Percentiles rank a stretch among this genome's conserved stretches.
These are phyloP conservation scores for Chalaropsis thielavioides DNA, from an alignment of 2,329 filamentous ascomycete genomes.

Conservation along the genomic window DNA sequence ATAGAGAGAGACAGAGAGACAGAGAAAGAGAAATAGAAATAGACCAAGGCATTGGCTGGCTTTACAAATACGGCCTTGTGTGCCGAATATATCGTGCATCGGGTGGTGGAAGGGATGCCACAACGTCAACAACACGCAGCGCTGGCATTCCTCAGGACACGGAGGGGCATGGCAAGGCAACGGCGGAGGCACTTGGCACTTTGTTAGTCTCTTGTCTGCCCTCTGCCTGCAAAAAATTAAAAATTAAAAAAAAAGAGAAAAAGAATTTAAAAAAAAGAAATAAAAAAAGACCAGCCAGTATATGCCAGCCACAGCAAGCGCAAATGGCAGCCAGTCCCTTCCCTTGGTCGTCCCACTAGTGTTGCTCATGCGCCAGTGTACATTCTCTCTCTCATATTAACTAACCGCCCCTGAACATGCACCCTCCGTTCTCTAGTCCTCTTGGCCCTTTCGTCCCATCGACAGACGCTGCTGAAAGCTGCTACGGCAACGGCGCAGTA, in stretches of 20 bases:
- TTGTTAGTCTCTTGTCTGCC: too few relatives aligned
- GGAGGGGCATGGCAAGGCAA: not conserved
- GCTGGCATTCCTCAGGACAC: not conserved
- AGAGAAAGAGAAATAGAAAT: not conserved
- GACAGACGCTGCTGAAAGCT: conserved; percentile 1
- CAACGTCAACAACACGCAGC: conserved; percentile 4
- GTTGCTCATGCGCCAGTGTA: too few relatives aligned
- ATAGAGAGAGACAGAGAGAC: not conserved
- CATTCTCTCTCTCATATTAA: too few relatives aligned
- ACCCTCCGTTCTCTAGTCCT: not conserved
- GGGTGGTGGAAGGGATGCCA: not conserved
- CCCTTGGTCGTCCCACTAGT: too few relatives aligned
- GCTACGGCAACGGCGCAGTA: not conserved
- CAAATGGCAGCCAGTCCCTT: too few relatives aligned
- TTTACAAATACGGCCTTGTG: not conserved
- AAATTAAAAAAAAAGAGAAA: too few relatives aligned
- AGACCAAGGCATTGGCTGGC: not conserved
- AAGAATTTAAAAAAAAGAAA: too few relatives aligned
- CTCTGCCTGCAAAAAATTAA: too few relatives aligned
- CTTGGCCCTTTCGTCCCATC: not conserved
- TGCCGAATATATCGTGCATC: conserved; percentile 2
- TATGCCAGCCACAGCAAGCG: too few relatives aligned
- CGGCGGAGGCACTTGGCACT: not conserved
- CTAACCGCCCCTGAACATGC: not conserved
- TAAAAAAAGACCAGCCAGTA: too few relatives aligned